A percentile compares a stretch with the other conserved stretches of the same genome.
These are phyloP conservation scores for Elaeis oleifera DNA, from an alignment of 202 grass and related monocot genomes.

Conservation along the genomic window DNA sequence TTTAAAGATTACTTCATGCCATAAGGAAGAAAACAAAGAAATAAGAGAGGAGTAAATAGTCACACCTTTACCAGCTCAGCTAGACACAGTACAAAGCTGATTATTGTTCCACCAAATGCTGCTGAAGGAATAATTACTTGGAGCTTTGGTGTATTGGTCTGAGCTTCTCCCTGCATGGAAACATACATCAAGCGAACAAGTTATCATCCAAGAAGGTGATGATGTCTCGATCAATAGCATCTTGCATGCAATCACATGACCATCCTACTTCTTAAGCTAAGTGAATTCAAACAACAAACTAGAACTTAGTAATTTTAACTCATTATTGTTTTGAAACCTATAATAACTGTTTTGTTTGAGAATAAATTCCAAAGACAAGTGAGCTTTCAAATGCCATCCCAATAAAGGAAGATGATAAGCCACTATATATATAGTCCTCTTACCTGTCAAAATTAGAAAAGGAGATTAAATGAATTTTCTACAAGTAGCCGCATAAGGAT, in stretches of 20 bases:
- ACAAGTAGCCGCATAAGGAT: too few relatives aligned
- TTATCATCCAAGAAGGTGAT: too few relatives aligned
- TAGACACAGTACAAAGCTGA: slow-evolving; percentile 78
- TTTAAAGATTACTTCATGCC: too few relatives aligned
- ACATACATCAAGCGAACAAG: slow-evolving; percentile 6
- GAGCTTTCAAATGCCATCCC: slow-evolving; percentile 92
- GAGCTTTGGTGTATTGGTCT: slow-evolving; percentile 51
- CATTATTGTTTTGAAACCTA: slow-evolving; percentile 40
- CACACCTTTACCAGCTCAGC: slow-evolving; percentile 83
- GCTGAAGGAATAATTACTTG: slow-evolving; percentile 81
- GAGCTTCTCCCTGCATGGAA: slow-evolving; percentile 51
- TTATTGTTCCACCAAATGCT: slow-evolving; percentile 64
- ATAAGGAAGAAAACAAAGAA: too few relatives aligned
- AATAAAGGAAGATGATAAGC: slow-evolving; percentile 80
- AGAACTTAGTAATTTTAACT: background rate
- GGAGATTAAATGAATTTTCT: background rate
- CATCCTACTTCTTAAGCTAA: background rate
- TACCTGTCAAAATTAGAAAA: slow-evolving; percentile 30
- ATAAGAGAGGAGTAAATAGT: too few relatives aligned
- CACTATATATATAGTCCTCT: slow-evolving; percentile 73
- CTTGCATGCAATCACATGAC: too few relatives aligned
- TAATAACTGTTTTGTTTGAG: slow-evolving; percentile 66
- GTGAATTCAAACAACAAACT: too few relatives aligned
- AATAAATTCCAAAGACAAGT: slow-evolving; percentile 84
- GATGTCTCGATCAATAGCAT: too few relatives aligned